phyloP scores from a whole-genome alignment of 2,329 filamentous ascomycete genomes.

The Aureobasidium sp. region DNA sequence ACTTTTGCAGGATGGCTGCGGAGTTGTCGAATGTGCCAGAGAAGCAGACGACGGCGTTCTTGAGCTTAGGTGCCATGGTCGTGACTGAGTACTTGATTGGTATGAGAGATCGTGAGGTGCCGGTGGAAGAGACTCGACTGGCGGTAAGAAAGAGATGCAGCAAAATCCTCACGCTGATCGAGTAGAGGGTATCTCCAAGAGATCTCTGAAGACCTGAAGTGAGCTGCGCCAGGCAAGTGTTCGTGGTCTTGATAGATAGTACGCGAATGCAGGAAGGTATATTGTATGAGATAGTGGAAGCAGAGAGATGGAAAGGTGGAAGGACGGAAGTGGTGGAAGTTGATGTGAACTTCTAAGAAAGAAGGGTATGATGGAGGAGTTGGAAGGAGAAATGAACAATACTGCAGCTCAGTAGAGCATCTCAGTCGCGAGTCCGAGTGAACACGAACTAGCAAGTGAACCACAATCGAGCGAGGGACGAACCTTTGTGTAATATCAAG shows the following conservation, averaged over 20 bases:
- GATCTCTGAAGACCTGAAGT: background rate
- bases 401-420: background rate
- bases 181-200: no score
- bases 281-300: background rate
- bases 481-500: background rate
- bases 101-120: background rate
- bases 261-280: background rate
- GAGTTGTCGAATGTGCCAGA: slow-evolving; percentile 51
- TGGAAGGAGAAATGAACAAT: background rate
- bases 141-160: background rate
- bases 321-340: background rate
- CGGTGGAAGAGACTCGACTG: background rate
- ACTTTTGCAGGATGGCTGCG: slow-evolving; percentile 48
- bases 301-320: background rate
- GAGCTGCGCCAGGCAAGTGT: background rate
- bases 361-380: background rate
- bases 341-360: background rate
- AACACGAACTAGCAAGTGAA: background rate
- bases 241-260: background rate
- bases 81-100: background rate
- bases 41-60: slow-evolving; percentile 43
- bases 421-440: background rate
- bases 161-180: background rate
- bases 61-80: slow-evolving; percentile 3
- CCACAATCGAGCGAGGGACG: background rate